Base-by-base conservation (phyloP, 139 green algal genomes). In the Volvox africanus region DNA sequence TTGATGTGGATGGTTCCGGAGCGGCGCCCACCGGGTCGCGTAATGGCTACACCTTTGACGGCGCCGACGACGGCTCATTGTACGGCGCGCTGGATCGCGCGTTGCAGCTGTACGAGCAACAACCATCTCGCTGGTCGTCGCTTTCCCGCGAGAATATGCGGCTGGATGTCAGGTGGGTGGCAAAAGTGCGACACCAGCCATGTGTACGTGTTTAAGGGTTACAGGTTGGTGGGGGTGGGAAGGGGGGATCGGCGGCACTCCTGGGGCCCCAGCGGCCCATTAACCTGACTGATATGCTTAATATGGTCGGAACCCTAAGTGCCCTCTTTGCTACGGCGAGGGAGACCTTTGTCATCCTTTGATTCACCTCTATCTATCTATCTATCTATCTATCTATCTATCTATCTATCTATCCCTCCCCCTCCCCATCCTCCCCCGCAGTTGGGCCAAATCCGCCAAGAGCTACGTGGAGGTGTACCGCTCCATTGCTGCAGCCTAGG, bases 41-140 rank as follows among this genome's bases (percentile, higher is more conserved):
- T 86, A 99, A 98, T 88, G 97, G 97, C 44, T 99, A 96, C 93
- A 93, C 94, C n/a, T 99, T 99, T 92, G 95, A 97, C 69, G 98
- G 97, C 77, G 91, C 95, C 24, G 96, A 99, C 85, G 97, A 98
- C 67, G 92, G 82, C 26, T 93, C 93, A 16, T 71, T 98, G 86
- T 88, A 97, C 82, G 88, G 68, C 35, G 96, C 96, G 18, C 93
- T 99, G 69, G 94, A 98, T 91, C 93, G 97, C 11, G 96, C 95
- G 13, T 33, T 97, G n/a, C n/a, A 35, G 21, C 89, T 95, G 55
- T 98, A 95, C 92, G 79, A 93, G 12, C 86, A 95, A 18, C 37
- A 94, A 55, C 89, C 81, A 12, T 68, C 81, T 24, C 91, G 88
- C 80, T 97, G 94, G 94, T 20, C 65, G 30, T 61, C 94, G 32